phyloP scores from a whole-genome alignment of 2,329 filamentous ascomycete genomes.

The Ophiostoma piceae region DNA sequence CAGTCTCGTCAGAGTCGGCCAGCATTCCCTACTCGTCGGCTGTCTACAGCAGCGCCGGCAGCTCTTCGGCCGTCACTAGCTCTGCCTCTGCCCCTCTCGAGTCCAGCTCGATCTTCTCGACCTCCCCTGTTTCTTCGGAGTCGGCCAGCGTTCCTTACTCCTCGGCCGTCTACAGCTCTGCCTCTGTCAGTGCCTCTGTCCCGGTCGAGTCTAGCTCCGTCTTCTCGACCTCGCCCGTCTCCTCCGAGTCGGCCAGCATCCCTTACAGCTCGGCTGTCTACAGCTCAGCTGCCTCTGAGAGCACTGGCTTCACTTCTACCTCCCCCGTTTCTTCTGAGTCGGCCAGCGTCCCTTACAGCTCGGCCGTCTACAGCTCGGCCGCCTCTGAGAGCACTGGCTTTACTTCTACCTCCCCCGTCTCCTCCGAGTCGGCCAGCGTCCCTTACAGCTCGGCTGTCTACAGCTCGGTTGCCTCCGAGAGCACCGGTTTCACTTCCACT shows the following conservation, averaged over 20 bases:
- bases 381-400: background rate
- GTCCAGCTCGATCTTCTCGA: background rate
- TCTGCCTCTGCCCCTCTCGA: background rate
- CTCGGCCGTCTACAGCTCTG: too few species aligned
- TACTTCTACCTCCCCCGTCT: background rate
- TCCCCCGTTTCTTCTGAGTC: background rate
- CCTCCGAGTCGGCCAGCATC: too few species aligned
- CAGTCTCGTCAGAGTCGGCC: background rate
- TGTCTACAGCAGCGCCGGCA: background rate
- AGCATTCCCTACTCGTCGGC: slow-evolving; percentile 10
- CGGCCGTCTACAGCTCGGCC: background rate
- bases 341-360: too few species aligned
- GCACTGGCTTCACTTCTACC: background rate
- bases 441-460: background rate
- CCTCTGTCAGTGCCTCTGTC: too few species aligned
- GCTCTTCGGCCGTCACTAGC: background rate
- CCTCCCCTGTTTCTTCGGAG: background rate
- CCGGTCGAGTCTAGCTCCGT: too few species aligned
- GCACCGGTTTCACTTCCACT: background rate
- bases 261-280: background rate
- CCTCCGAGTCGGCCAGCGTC: background rate
- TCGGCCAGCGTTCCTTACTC: too few species aligned
- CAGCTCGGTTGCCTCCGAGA: background rate
- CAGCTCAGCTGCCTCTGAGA: too few species aligned
- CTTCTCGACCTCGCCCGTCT: background rate